phyloP scores from a whole-genome alignment of 306 rosid genomes.

The Corylus americana region DNA sequence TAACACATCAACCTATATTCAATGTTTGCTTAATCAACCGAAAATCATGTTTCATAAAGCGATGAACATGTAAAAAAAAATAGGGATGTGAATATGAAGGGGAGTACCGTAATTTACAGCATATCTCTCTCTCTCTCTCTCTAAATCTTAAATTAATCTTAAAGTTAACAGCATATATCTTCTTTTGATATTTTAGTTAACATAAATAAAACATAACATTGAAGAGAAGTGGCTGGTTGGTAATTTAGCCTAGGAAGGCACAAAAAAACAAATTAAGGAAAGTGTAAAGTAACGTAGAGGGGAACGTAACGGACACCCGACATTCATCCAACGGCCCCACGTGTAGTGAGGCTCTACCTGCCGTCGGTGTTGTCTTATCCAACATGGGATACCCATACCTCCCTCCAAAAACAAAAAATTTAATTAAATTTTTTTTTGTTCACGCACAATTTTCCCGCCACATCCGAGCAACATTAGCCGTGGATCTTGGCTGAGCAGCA shows the following conservation, averaged over 20 bases:
- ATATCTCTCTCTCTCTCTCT: no score
- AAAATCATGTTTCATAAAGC: no score
- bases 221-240: constrained; percentile 5
- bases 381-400: constrained; percentile 28
- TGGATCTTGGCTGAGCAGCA: constrained; percentile 21
- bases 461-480: constrained; percentile 25
- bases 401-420: not conserved
- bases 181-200: no score
- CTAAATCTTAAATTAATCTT: no score
- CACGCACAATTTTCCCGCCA: constrained; percentile 58
- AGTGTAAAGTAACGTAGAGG: constrained; percentile 27
- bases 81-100: no score
- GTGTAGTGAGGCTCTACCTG: constrained; percentile 47
- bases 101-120: no score
- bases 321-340: constrained; percentile 56
- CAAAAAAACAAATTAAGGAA: not conserved
- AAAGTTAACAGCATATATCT: no score
- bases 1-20: no score
- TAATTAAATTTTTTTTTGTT: not conserved
- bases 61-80: no score
- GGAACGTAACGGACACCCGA: constrained; percentile 52
- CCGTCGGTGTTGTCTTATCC: constrained; percentile 84
- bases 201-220: not conserved
- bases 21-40: no score
- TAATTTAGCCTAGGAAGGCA: constrained; percentile 11